These are phyloP conservation scores for Oenanthe javanica DNA, from an alignment of 140 eudicot genomes.

Conservation along the genomic window DNA sequence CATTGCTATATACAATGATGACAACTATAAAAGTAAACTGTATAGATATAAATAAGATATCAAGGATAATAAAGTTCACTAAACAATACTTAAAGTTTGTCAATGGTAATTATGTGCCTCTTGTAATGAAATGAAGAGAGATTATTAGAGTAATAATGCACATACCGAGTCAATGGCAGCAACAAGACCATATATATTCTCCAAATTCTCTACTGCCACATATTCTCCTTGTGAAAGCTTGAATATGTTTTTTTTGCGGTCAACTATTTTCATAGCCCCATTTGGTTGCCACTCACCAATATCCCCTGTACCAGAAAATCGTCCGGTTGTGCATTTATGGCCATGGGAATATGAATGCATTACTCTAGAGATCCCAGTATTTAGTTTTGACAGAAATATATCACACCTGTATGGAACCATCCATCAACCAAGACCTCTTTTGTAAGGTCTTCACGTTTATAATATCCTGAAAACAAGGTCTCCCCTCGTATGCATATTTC, in stretches of 20 bases:
- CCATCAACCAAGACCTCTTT: slow-evolving; percentile 89
- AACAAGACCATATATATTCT: slow-evolving; percentile 64
- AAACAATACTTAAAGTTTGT: neutral
- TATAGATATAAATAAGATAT: neutral
- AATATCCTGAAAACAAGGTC: slow-evolving; percentile 80
- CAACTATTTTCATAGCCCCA: slow-evolving; percentile 89
- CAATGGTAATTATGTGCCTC: slow-evolving; percentile 7
- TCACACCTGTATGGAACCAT: slow-evolving; percentile 95
- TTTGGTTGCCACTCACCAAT: slow-evolving; percentile 93
- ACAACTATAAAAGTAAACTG: neutral
- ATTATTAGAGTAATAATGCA: neutral
- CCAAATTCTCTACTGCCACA: slow-evolving; percentile 93
- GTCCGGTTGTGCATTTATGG: neutral
- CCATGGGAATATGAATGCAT: neutral
- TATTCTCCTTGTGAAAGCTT: slow-evolving; percentile 94
- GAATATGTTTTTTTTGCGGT: slow-evolving; percentile 85
- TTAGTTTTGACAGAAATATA: neutral
- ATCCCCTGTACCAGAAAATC: slow-evolving; percentile 49
- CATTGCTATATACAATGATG: neutral
- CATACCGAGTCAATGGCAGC: slow-evolving; percentile 72
- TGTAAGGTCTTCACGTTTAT: slow-evolving; percentile 92
- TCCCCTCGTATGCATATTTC: slow-evolving; percentile 83
- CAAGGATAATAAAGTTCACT: neutral
- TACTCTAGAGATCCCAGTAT: neutral
- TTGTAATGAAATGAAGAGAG: neutral